phyloP scores from a whole-genome alignment of 805 yeast species.

The Yarrowia keelungensis region DNA sequence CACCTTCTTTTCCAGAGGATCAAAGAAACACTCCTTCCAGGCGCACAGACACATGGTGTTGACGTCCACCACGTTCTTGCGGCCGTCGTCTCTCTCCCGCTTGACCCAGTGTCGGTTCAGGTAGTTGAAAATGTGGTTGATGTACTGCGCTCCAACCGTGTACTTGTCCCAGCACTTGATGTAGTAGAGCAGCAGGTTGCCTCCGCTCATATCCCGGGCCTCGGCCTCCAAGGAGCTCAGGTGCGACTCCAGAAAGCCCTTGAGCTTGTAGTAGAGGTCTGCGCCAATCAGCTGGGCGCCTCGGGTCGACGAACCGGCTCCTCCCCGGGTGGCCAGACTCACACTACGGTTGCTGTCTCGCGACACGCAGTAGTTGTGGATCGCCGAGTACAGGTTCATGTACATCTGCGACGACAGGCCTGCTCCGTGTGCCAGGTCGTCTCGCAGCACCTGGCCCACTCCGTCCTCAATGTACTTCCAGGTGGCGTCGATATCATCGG shows the following conservation, averaged over 20 bases:
- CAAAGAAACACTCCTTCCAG: constrained; percentile 87
- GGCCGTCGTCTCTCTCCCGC: constrained; percentile 93
- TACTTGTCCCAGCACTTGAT: constrained; percentile 88
- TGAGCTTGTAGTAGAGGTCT: constrained; percentile 79
- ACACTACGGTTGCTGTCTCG: constrained; percentile 42
- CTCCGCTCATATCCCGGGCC: constrained; percentile 58
- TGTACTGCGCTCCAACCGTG: constrained; percentile 87
- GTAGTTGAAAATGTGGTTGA: constrained; percentile 93
- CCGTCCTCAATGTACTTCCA: constrained; percentile 54
- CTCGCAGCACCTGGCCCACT: constrained; percentile 51
- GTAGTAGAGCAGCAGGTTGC: constrained; percentile 79
- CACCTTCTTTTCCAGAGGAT: constrained; percentile 63
- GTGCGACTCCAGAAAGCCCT: constrained; percentile 68
- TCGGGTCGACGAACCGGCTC: constrained; percentile 34
- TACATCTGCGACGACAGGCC: constrained; percentile 58
- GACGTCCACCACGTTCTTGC: constrained; percentile 87
- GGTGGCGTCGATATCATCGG: constrained; percentile 49
- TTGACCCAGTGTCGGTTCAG: constrained; percentile 98
- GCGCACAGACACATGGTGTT: constrained; percentile 84
- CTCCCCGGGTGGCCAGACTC: constrained; percentile 42
- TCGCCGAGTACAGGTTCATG: constrained; percentile 89
- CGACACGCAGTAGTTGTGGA: constrained; percentile 85
- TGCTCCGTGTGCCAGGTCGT: constrained; percentile 47
- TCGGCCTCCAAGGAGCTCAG: constrained; percentile 45
- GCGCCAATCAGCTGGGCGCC: constrained; percentile 76